phyloP scores from a whole-genome alignment of 208 protist genomes.

The Porcisia hertigi region DNA sequence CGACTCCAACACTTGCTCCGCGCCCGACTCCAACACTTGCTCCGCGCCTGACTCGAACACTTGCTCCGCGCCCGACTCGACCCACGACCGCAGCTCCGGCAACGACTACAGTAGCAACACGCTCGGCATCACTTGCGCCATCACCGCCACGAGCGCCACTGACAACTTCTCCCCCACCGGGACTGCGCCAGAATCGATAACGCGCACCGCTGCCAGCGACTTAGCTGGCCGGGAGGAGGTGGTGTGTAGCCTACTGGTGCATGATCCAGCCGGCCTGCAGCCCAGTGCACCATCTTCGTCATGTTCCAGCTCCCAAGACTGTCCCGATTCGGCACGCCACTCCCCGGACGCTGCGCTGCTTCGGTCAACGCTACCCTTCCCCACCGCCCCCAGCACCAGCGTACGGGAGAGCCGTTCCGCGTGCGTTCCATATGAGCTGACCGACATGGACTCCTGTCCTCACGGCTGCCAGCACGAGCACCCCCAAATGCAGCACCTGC shows the following conservation, averaged over 20 bases:
- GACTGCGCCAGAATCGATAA: background rate
- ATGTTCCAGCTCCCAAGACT: background rate
- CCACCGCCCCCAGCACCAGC: background rate
- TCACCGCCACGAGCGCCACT: background rate
- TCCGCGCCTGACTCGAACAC: background rate
- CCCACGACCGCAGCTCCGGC: background rate
- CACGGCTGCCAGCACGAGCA: background rate
- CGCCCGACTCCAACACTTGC: no score
- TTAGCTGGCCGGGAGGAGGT: background rate
- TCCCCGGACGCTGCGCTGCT: background rate
- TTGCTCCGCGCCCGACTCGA: background rate
- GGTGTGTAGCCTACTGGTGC: background rate
- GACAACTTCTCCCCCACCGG: background rate
- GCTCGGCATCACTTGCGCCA: background rate
- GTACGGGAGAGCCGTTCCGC: background rate
- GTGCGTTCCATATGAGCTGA: background rate
- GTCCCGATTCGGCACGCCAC: background rate
- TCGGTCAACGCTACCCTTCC: background rate
- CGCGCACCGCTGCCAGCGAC: background rate
- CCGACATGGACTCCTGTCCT: background rate
- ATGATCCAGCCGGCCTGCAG: background rate
- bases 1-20: no score
- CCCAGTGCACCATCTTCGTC: background rate
- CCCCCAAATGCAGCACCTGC: background rate
- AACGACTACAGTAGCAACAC: background rate